Evolutionary conservation across 2,329 filamentous ascomycete species (phyloP), one percentile per base, ranked within the genome.

Genomic region (Lithohypha guttulata): DNA sequence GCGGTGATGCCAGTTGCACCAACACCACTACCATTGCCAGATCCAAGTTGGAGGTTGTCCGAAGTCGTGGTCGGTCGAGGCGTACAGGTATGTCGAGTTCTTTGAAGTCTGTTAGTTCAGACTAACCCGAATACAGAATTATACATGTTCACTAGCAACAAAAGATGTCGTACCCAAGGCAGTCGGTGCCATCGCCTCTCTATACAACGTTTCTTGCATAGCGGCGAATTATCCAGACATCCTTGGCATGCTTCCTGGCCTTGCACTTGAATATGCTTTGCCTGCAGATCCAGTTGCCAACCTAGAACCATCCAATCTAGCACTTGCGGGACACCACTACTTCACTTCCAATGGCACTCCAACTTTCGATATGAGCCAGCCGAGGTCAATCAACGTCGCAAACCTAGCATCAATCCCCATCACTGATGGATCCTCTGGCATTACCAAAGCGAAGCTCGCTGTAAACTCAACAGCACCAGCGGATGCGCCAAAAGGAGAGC

Each of bases 41-140:
- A 74, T 1, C 49, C 65, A 5, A 81, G 79, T 41, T 66, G 84
- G 20, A 65, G 56, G 3, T 69, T 93, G 35, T 72, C 75, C 55
- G 84, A 93, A 61, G 81, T 95, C 39, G 84, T 81, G 55, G 68
- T 95, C 46, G 89, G 89, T 53, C 79, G 84, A 30, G 89, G 89
- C 44, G 91, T 83, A 6, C 64, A 68, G 57, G 64, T 68, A 58
- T 46, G 57, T 27, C n/a, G 23, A 11, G 11, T 17, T 20, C 20
- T 13, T 6, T 15, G 15, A 25, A 11, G 9, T 22, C 23, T 13
- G 3, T 3, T 19, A 36, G 14, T 11, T 14, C 11, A 27, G 38
- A 11, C 42, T 49, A 48, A 52, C 43, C 19, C n/a, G 13, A 14
- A n/a, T 23, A 28, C 79, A 95, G 65, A 95, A 95, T 71, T 96